Evolutionary conservation across 257 asterid genomes (phyloP).

Genomic region (Nicotiana tomentosiformis): DNA sequence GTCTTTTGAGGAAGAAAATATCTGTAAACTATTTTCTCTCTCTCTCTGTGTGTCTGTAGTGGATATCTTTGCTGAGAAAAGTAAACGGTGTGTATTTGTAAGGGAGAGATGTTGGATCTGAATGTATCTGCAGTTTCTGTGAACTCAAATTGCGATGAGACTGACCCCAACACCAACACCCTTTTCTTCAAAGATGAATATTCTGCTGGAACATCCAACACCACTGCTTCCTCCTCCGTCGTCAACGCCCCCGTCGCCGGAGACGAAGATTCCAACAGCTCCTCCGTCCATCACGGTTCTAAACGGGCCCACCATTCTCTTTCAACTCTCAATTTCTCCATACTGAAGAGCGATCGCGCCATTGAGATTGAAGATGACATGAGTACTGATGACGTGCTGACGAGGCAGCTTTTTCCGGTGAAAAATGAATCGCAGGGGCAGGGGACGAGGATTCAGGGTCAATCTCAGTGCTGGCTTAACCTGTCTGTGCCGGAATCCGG

Average conservation of each 20-base stretch:
- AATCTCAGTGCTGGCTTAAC: conserved; percentile 49
- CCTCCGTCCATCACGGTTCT: conserved; percentile 13
- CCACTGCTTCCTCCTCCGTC: conserved; percentile 42
- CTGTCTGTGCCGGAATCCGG: conserved; percentile 48
- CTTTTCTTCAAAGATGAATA: conserved; percentile 18
- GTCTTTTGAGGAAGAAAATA: conserved; percentile 7
- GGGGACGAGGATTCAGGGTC: conserved; percentile 9
- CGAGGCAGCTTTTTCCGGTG: conserved; percentile 63
- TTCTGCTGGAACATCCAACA: conserved; percentile 45
- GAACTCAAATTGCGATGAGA: conserved; percentile 37
- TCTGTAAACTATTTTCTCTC: conserved; percentile 17
- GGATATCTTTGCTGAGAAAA: not conserved
- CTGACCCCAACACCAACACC: conserved; percentile 18
- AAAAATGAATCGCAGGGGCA: not conserved
- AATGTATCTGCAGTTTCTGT: conserved; percentile 52
- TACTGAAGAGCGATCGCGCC: conserved; percentile 28
- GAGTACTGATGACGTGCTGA: conserved; percentile 8
- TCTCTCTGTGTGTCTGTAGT: not conserved
- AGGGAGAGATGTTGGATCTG: conserved; percentile 66
- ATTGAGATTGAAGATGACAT: conserved; percentile 34
- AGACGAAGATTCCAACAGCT: conserved; percentile 54
- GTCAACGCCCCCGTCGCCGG: conserved; percentile 22
- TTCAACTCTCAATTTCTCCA: conserved; percentile 66
- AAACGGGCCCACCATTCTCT: conserved; percentile 6
- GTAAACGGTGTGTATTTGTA: not conserved